A percentile compares a stretch with the other conserved stretches of the same genome.
phyloP scores from a whole-genome alignment of 768 basidiomycete species.

The Hygrocybe punicea region DNA sequence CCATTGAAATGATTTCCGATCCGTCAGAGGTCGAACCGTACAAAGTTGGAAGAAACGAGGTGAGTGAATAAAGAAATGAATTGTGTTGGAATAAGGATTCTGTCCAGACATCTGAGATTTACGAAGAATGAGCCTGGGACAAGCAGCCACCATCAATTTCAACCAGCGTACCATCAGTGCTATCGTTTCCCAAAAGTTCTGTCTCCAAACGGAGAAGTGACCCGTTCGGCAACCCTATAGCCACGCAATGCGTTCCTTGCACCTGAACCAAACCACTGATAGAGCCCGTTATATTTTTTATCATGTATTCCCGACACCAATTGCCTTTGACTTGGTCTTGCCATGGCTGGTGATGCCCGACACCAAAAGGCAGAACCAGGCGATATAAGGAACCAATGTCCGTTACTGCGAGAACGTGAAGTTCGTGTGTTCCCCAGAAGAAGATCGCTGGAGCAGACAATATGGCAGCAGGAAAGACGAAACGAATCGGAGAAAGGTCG shows the following conservation, averaged over 20 bases:
- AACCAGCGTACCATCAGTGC: constrained; percentile 53
- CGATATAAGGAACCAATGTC: constrained; percentile 69
- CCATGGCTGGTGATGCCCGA: constrained; percentile 52
- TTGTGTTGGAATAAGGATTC: constrained; percentile 62
- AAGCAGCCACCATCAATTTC: background rate
- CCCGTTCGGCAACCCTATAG: constrained; percentile 59
- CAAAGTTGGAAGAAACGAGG: constrained; percentile 59
- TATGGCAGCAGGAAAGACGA: constrained; percentile 71
- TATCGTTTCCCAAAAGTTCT: constrained; percentile 52
- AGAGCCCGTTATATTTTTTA: constrained; percentile 50
- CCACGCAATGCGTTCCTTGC: constrained; percentile 64
- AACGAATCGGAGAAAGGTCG: constrained; percentile 62
- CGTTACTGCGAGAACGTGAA: constrained; percentile 73
- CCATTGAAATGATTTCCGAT: constrained; percentile 65
- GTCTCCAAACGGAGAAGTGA: constrained; percentile 68
- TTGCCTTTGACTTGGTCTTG: constrained; percentile 48
- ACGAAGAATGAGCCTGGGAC: background rate
- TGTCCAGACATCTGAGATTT: constrained; percentile 59
- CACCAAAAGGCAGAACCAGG: constrained; percentile 58
- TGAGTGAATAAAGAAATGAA: constrained; percentile 64
- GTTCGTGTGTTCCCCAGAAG: constrained; percentile 47
- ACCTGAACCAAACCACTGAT: constrained; percentile 53
- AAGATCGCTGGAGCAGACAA: constrained; percentile 65
- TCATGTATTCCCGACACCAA: constrained; percentile 65
- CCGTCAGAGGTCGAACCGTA: constrained; percentile 45